Conservation (phyloP, 495 filamentous ascomycete genomes). For the Penicillium bialowiezense region DNA sequence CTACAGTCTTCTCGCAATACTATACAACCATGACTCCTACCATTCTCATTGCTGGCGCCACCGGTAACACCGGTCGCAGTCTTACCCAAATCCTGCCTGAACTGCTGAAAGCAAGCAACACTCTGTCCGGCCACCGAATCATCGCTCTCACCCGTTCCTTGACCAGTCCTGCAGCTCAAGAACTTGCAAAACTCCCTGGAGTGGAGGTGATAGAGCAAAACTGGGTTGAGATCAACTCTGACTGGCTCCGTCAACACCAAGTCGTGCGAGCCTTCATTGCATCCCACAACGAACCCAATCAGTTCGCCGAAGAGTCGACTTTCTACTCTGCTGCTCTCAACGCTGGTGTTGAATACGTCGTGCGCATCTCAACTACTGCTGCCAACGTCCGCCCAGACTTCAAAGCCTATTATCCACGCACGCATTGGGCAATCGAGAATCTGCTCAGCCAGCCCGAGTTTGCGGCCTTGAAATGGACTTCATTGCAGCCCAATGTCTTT, state of each 20-base stretch:
- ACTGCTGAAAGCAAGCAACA: constrained; percentile 25
- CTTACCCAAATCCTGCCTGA: constrained; percentile 31
- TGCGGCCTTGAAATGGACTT: constrained; percentile 41
- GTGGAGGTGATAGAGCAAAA: constrained; percentile 41
- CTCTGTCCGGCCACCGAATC: constrained; percentile 28
- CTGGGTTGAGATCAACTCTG: constrained; percentile 40
- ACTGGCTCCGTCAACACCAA: constrained; percentile 41
- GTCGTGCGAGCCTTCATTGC: constrained; percentile 43
- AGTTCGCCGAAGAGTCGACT: constrained; percentile 42
- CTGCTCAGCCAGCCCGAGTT: constrained; percentile 39
- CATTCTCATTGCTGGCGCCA: constrained; percentile 32
- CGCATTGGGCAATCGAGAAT: constrained; percentile 46
- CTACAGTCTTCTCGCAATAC: not conserved
- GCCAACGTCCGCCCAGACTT: constrained; percentile 41
- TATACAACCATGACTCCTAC: not conserved
- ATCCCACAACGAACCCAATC: constrained; percentile 33
- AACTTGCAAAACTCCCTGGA: constrained; percentile 33
- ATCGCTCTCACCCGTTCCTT: constrained; percentile 40
- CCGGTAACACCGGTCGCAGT: constrained; percentile 37
- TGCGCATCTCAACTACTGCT: constrained; percentile 46
- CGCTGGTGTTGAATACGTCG: constrained; percentile 46
- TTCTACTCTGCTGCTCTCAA: constrained; percentile 37
- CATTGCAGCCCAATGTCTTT: constrained; percentile 45
- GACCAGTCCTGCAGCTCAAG: constrained; percentile 26
- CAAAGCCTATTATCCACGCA: constrained; percentile 38